Base-by-base conservation (phyloP, 2,329 filamentous ascomycete genomes). In the Xylariaceae sp. region DNA sequence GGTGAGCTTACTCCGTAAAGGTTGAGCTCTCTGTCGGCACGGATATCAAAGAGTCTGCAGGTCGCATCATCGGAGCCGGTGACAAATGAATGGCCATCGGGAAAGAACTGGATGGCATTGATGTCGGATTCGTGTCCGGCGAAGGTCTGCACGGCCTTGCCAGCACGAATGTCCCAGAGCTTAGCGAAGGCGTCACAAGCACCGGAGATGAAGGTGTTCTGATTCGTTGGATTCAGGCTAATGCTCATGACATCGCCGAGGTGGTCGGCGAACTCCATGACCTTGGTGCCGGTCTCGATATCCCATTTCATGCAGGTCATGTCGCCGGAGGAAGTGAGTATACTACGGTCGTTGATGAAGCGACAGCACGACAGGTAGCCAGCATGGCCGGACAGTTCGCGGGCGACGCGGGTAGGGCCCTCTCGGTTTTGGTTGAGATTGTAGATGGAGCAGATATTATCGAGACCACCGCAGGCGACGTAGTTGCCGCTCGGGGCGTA, bases 251-350 rank as follows among this genome's bases (percentile, higher is more conserved):
- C 95, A 73, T 99, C 95, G 73, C 95, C 95, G 9, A 99, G 84
- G 75, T 99, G 95, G 78, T 99, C 95, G 71, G 95, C 95, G 68
- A 98, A 99, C 75, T 99, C 95, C 72, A 93, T 96, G 37, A 96
- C 90, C 80, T 97, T 97, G 65, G 93, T 92, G 55, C 95, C 95
- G 0, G 94, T 96, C 79, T 99, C 95, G 64, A 99, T 94, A 80
- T 99, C 95, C 95, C 95, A 99, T 73, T 98, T 91, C 89, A 98
- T 97, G 76, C 95, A 99, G 49, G 95, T 99, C 95, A 99, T 99
- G 74, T 99, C 95, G 63, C 95, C 95, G 2, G 95, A 99, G 0
- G 95, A 98, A 59, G 95, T 99, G 64, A 99, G 87, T 71, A 99
- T 98, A 73, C 92, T 92, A 72, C 95, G 89, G 79, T 99, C 95